phyloP scores from a whole-genome alignment of 2,329 filamentous ascomycete species.

The Coniochaeta pulveracea region DNA sequence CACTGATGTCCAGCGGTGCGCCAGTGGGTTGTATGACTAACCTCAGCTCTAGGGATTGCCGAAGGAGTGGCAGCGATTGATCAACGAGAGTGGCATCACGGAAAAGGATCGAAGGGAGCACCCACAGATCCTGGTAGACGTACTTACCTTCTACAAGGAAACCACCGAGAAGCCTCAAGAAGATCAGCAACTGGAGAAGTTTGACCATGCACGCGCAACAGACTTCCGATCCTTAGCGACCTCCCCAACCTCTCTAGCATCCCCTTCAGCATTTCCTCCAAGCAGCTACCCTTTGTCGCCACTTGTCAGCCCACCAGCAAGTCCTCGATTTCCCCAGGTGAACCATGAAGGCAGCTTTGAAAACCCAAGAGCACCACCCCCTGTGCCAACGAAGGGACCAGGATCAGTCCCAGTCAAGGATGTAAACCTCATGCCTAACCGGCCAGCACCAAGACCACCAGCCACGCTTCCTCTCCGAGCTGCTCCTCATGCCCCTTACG shows the following conservation, averaged over 20 bases:
- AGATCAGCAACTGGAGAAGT: conserved; percentile 90
- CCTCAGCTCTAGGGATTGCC: conserved; percentile 63
- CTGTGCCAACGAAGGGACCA: conserved; percentile 55
- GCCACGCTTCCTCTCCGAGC: conserved; percentile 45
- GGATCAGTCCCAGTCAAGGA: conserved; percentile 37
- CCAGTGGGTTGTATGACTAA: conserved; percentile 7
- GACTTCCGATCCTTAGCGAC: conserved; percentile 34
- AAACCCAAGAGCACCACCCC: conserved; percentile 87
- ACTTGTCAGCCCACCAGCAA: conserved; percentile 67
- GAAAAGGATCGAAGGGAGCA: conserved; percentile 94
- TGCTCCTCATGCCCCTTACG: conserved; percentile 44
- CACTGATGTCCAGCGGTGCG: conserved; percentile 8
- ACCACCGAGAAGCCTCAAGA: conserved; percentile 71
- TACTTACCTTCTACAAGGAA: conserved; percentile 95
- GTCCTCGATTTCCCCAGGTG: conserved; percentile 72
- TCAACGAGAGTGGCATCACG: conserved; percentile 91
- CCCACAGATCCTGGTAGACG: conserved; percentile 89
- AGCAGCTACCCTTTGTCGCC: conserved; percentile 47
- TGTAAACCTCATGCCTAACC: conserved; percentile 60
- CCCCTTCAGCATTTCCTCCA: conserved; percentile 41
- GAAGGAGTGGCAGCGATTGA: conserved; percentile 93
- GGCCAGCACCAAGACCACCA: conserved; percentile 83
- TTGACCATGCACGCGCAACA: conserved; percentile 67
- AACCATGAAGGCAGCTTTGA: conserved; percentile 93
- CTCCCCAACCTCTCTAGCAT: conserved; percentile 32